Base-by-base conservation (phyloP, 768 basidiomycete species). In the Amanita rimosa region DNA sequence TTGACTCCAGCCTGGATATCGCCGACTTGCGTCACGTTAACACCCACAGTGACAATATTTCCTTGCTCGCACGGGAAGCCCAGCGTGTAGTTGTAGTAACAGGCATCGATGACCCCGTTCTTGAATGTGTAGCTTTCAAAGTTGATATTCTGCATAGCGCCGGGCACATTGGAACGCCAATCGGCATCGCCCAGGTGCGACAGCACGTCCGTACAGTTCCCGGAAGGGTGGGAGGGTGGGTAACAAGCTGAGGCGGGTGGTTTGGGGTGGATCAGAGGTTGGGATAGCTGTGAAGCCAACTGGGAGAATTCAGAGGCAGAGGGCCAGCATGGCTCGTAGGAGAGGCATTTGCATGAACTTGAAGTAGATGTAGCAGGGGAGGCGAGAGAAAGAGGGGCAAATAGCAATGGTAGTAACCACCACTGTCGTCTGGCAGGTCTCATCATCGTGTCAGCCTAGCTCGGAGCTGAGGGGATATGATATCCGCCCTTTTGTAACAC, bases 81-180 rank as follows among this genome's bases (percentile, higher is more conserved):
- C 0, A 70, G 54, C 0, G 63, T 58, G 0, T 67, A 69, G 48
- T 78, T 68, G 38, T 76, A 49, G 33, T 73, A 76, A 67, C 78
- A 82, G 1, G 65, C 68, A 51, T 68, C 68, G 41, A 75, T 70
- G 39, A 71, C 74, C 27, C 69, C 73, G 54, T 74, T 75, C 16
- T 36, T 52, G n/a, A 62, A 69, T 1, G 59, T 53, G 48, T 55
- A 68, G 1, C 56, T 56, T 47, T 64, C 63, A 41, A 59, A 61
- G 43, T 62, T 63, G n/a, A 54, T 40, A 6, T 53, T 42, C 43
- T 74, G 64, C 63, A 70, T 63, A 1, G 67, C 62, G 0, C 73
- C 73, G 11, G 71, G 56, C 29, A 65, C 64, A 22, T 64, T 58
- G 0, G 73, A 51, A 1, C 71, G 67, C 70, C 72, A 75, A 42